Percentiles rank a stretch among this genome's conserved stretches.
Conservation (phyloP, 192 early-diverging fungal genomes). For the Coemansia sp. region DNA sequence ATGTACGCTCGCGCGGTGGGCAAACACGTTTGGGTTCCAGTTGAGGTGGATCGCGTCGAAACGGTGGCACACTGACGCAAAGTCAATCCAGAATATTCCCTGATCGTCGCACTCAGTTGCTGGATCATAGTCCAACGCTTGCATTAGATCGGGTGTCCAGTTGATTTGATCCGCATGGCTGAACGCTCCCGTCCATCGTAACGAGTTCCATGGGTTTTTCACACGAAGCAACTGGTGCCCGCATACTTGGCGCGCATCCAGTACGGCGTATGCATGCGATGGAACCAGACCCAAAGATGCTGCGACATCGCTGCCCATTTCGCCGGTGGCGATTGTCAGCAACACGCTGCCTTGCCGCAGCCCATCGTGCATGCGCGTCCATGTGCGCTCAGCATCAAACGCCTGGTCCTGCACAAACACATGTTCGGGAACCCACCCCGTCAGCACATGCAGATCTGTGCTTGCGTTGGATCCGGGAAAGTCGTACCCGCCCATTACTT, state of each 20-base stretch:
- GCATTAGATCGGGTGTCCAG: constrained; percentile 73
- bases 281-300: constrained; percentile 73
- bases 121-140: constrained; percentile 71
- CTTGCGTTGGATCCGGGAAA: constrained; percentile 94
- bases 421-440: constrained; percentile 93
- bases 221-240: constrained; percentile 75
- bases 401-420: constrained; percentile 72
- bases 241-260: constrained; percentile 62
- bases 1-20: constrained; percentile 66
- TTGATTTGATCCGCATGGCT: constrained; percentile 61
- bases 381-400: constrained; percentile 68
- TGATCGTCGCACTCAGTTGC: constrained; percentile 66
- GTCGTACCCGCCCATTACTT: constrained; percentile 93
- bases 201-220: constrained; percentile 92
- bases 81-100: constrained; percentile 89
- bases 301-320: constrained; percentile 66
- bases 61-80: constrained; percentile 68
- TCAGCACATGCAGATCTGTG: constrained; percentile 84
- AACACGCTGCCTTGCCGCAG: constrained; percentile 69
- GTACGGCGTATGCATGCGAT: constrained; percentile 87
- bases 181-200: constrained; percentile 80
- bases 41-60: constrained; percentile 91
- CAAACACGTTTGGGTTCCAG: constrained; percentile 81
- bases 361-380: constrained; percentile 70
- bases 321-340: constrained; percentile 83